Percentiles rank a stretch among this genome's conserved stretches.
phyloP scores from a whole-genome alignment of 441 rosid genomes.

The Erodium trifolium region DNA sequence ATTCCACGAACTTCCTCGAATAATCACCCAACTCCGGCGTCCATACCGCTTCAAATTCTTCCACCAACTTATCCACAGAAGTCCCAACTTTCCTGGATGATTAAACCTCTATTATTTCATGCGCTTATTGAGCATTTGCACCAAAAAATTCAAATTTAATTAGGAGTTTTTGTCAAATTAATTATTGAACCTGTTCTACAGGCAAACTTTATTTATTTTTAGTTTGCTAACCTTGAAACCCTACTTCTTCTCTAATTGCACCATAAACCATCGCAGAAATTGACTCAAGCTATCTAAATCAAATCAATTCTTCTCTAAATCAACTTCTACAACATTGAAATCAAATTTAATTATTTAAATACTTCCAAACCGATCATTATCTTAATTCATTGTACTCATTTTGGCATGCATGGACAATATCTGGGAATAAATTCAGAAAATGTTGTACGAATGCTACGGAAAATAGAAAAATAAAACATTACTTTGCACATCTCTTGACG shows the following conservation, averaged over 20 bases:
- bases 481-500: constrained; percentile 57
- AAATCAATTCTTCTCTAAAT: neutral
- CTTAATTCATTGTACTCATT: neutral
- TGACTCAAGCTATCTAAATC: neutral
- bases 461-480: constrained; percentile 12
- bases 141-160: neutral
- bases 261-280: neutral
- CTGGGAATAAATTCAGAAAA: neutral
- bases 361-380: neutral
- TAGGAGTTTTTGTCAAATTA: neutral
- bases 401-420: neutral
- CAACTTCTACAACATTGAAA: neutral
- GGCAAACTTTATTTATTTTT: too few species aligned
- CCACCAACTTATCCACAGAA: constrained; percentile 35
- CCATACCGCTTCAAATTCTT: constrained; percentile 55
- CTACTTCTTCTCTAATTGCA: neutral
- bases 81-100: constrained; percentile 41
- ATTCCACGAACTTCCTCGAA: constrained; percentile 63
- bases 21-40: constrained; percentile 39
- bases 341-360: neutral
- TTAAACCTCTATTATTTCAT: neutral
- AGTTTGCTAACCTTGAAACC: neutral
- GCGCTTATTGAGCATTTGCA: neutral
- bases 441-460: neutral
- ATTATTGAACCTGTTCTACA: too few species aligned